Evolutionary conservation across 345 rosid genomes (phyloP), one percentile per base, ranked within the genome.

Genomic region (sweet orange (Citrus sinensis)): DNA sequence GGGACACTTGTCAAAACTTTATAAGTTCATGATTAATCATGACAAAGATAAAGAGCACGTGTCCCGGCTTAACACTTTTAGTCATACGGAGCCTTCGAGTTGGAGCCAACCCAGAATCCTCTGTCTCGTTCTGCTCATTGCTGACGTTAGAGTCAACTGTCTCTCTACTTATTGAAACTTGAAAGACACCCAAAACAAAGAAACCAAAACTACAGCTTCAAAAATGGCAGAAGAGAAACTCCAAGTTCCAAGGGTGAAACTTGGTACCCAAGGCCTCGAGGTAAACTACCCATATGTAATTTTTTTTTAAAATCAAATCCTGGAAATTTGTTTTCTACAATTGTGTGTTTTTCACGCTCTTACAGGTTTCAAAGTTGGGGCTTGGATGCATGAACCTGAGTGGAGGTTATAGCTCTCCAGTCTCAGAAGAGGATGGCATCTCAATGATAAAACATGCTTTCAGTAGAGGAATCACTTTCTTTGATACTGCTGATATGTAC

Each of bases 401-500:
- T 42, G 86, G 85, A 67, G 37, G 66, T 27, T 87, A 90, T 76
- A 87, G 80, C 74, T 29, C 84, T 84, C 87, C 89, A 4, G 46
- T 86, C 54, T 56, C 86, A 5, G 85, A 88, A 27, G 90, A 86
- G 74, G 85, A 79, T 14, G 87, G 83, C 29, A 80, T 88, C 7
- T 55, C 85, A 35, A 76, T 88, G 56, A 39, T 88, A 63, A 82
- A 68, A 29, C 62, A 88, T 37, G 89, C 89, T 22, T 88, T 86
- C 81, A 73, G 42, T 35, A 83, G 80, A 73, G 92, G 92, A 67
- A 78, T 89, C 82, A 89, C 88, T 37, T 86, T 87, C 74, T 87
- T 89, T 3, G 90, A 89, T 76, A 86, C 92, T 1, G 84, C 92
- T 54, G 88, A 89, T 79, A 46, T 71, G 0, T 89, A 89, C 63